phyloP scores from a whole-genome alignment of 805 yeast genomes.

The Candida corydali region DNA sequence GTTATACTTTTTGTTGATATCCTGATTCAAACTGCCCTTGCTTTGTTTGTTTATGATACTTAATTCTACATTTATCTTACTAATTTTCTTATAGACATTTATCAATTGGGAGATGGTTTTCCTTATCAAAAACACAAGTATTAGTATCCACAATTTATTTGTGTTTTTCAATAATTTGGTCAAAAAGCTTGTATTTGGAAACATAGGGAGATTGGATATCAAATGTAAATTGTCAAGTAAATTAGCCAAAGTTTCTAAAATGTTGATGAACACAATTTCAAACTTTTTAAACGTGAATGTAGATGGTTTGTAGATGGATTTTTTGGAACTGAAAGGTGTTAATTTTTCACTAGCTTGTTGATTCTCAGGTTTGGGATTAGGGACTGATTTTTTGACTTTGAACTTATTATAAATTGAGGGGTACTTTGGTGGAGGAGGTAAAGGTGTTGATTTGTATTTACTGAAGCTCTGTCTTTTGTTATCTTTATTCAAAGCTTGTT shows the following conservation, averaged over 20 bases:
- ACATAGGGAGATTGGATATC: slow-evolving; percentile 40
- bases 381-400: slow-evolving; percentile 12
- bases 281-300: slow-evolving; percentile 26
- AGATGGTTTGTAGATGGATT: slow-evolving; percentile 5
- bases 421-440: slow-evolving; percentile 24
- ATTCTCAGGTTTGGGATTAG: not conserved
- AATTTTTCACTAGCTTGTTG: not conserved
- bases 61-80: slow-evolving; percentile 34
- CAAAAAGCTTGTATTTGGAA: slow-evolving; percentile 26
- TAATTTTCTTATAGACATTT: slow-evolving; percentile 35
- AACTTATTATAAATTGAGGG: slow-evolving; percentile 34
- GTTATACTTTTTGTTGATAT: slow-evolving; percentile 31
- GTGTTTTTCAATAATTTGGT: slow-evolving; percentile 33
- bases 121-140: slow-evolving; percentile 36
- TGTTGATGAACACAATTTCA: slow-evolving; percentile 25
- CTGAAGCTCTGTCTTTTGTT: slow-evolving; percentile 5
- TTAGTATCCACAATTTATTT: slow-evolving; percentile 40
- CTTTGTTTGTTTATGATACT: slow-evolving; percentile 23
- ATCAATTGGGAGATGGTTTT: slow-evolving; percentile 40
- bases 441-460: slow-evolving; percentile 13
- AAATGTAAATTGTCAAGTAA: slow-evolving; percentile 39
- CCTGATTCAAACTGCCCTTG: slow-evolving; percentile 17
- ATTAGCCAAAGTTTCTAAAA: slow-evolving; percentile 35
- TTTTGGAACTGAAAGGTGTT: not conserved
- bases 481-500: slow-evolving; percentile 18